Base-by-base conservation (phyloP, 352 stramenopile species). In the Globisporangium iwayamae region DNA sequence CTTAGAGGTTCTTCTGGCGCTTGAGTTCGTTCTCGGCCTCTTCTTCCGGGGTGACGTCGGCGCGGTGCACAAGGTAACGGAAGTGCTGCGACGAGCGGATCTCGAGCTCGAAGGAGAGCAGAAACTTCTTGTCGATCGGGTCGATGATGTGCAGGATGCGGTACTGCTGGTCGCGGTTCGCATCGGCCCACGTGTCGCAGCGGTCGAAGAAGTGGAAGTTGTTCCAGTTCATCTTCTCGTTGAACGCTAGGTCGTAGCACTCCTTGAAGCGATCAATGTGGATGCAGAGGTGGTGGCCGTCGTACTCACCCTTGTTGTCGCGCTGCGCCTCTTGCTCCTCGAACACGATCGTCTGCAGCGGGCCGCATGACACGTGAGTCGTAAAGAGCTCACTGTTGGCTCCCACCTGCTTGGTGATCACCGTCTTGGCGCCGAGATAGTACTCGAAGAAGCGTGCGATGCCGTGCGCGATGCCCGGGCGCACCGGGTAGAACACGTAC, bases 241-340 rank as follows among this genome's bases (percentile, higher is more conserved):
- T 81, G 67, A 57, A 69, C 4, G 79, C 79, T 50, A 80, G 68
- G 66, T 89, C 70, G 71, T 87, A 89, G 51, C 67, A 78, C 61
- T 84, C 74, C 59, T 90, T 76, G 61, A 90, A 90, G 39, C 78
- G 74, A 56, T 85, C 72, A 32, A 90, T 88, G 67, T 90, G 79
- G 64, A 90, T 85, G 68, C 81, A 90, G 62, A 90, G 65, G 69
- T 90, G 81, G 69, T 90, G 79, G 39, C 81, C 81, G 63, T 90
- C 81, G 65, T 90, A 90, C 66, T 85, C 79, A 45, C 79, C 79
- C 70, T 77, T 85, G 67, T 50, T 82, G 58, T 81, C 72, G 30
- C 65, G 71, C 65, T 82, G 55, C n/a, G 74, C 71, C 64, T 84
- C 73, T 22, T 74, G 70, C 57, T 90, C 79, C 34, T 85, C 79